Percentiles rank a stretch among this genome's conserved stretches.
These are phyloP conservation scores for Biancaea sappan DNA, from an alignment of 306 rosid species.

Conservation along the genomic window DNA sequence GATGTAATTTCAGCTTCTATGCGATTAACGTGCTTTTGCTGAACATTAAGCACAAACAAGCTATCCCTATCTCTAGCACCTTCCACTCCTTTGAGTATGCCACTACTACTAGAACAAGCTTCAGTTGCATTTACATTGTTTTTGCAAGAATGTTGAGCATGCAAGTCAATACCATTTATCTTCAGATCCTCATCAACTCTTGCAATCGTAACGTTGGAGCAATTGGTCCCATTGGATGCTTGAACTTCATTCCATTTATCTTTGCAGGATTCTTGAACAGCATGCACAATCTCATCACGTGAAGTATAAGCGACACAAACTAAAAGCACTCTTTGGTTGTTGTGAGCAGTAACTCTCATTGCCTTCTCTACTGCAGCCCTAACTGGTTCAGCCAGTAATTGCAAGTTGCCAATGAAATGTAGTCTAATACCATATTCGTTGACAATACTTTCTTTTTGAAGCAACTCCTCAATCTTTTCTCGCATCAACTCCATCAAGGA, in stretches of 20 bases:
- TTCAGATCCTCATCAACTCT: constrained; percentile 24
- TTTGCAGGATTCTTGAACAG: constrained; percentile 63
- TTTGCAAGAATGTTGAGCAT: constrained; percentile 35
- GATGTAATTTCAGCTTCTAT: constrained; percentile 34
- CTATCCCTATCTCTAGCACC: constrained; percentile 27
- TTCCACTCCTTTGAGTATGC: constrained; percentile 19
- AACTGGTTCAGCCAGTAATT: constrained; percentile 54
- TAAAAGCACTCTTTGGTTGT: constrained; percentile 51
- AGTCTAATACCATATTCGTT: constrained; percentile 62
- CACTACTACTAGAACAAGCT: constrained; percentile 16
- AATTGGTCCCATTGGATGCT: constrained; percentile 27
- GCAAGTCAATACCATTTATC: constrained; percentile 35
- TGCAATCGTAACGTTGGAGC: constrained; percentile 35
- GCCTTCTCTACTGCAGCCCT: constrained; percentile 68
- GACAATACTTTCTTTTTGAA: constrained; percentile 52
- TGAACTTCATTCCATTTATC: constrained; percentile 50
- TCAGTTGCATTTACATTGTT: constrained; percentile 21
- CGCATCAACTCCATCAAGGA: constrained; percentile 69
- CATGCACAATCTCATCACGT: constrained; percentile 64
- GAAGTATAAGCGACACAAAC: constrained; percentile 77
- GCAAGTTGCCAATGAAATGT: constrained; percentile 66
- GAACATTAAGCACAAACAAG: constrained; percentile 14
- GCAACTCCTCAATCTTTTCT: constrained; percentile 68
- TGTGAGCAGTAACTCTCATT: constrained; percentile 64
- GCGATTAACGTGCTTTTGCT: neutral